Percentiles rank a stretch among this genome's conserved stretches.
These are phyloP conservation scores for Citrus maxima DNA, from an alignment of 345 rosid species.

Conservation along the genomic window DNA sequence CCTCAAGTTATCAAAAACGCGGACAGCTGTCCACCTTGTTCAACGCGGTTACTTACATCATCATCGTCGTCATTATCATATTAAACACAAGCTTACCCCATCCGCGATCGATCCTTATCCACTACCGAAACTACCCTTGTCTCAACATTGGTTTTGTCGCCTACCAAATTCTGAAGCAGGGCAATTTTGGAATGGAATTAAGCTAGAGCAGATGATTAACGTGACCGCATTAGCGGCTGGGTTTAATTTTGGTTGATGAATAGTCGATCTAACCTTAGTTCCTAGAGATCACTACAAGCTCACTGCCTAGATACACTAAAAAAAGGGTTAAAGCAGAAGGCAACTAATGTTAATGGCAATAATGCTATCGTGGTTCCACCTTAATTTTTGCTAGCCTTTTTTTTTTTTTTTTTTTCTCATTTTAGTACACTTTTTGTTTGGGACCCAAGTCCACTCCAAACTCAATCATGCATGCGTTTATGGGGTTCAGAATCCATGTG, in stretches of 20 bases:
- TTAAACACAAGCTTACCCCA: neutral
- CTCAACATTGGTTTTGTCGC: neutral
- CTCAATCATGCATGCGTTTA: too few relatives aligned
- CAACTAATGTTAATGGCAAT: neutral
- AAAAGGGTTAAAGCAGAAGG: too few relatives aligned
- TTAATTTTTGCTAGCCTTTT: too few relatives aligned
- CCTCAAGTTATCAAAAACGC: neutral
- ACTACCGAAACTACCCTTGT: slow-evolving; percentile 27
- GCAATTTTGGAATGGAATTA: neutral
- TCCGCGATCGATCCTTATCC: slow-evolving; percentile 5
- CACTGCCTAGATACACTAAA: neutral
- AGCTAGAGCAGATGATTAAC: neutral
- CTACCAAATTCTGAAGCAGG: neutral
- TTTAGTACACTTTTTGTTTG: too few relatives aligned
- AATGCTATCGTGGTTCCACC: neutral
- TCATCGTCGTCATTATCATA: slow-evolving; percentile 13
- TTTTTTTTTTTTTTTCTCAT: too few relatives aligned
- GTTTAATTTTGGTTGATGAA: neutral
- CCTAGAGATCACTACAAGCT: neutral
- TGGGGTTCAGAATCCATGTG: too few relatives aligned
- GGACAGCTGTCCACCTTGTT: slow-evolving; percentile 22
- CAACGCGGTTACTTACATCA: slow-evolving; percentile 27
- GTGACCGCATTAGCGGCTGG: neutral
- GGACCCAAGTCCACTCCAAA: too few relatives aligned
- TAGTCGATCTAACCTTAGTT: neutral